Evolutionary conservation across 768 basidiomycete genomes (phyloP).

Genomic region (Suillus luteus): DNA sequence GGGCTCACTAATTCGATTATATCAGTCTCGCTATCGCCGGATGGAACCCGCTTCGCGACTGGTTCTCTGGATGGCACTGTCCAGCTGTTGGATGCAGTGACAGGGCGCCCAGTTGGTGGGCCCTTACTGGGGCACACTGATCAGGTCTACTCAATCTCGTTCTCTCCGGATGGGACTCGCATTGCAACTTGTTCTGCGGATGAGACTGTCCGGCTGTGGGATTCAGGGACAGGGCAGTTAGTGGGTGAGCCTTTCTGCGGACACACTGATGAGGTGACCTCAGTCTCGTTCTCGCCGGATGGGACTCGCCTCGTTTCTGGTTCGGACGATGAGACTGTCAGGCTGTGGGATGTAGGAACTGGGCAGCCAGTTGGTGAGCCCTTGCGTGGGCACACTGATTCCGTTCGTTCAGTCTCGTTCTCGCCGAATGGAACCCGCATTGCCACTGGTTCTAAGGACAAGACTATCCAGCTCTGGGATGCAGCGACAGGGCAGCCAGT

Average conservation of each 20-base stretch:
- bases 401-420: fast-evolving
- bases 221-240: background rate
- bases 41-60: no score
- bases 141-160: background rate
- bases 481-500: no score
- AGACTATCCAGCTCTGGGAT: background rate
- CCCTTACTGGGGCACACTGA: no score
- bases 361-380: background rate
- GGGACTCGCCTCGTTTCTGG: background rate
- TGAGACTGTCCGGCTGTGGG: background rate
- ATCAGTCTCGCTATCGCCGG: no score
- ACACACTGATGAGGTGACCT: background rate
- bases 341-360: no score
- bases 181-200: background rate
- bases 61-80: no score
- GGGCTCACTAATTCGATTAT: no score
- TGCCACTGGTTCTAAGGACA: fast-evolving
- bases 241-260: background rate
- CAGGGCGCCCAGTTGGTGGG: no score
- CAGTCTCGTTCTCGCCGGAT: background rate
- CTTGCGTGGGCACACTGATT: background rate
- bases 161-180: background rate
- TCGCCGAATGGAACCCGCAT: background rate
- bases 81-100: no score
- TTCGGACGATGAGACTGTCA: background rate